A percentile compares a stretch with the other conserved stretches of the same genome.
Conservation (phyloP, 2,329 filamentous ascomycete genomes). For the Hirsutella minnesotensis region DNA sequence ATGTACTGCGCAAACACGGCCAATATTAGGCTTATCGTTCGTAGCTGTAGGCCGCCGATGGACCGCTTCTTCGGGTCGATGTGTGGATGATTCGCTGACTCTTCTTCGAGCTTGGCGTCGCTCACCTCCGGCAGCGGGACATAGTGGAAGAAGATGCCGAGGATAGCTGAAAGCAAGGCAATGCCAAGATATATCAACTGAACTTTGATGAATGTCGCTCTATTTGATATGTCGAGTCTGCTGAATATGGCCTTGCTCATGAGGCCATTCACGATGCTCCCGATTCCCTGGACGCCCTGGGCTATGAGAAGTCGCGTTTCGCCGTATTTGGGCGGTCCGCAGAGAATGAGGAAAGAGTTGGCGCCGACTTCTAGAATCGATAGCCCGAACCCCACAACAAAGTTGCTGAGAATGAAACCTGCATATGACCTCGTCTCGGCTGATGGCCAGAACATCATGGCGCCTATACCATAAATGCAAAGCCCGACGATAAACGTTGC, state of each 20-base stretch:
- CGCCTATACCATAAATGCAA: conserved; percentile 61
- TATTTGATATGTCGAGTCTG: conserved; percentile 26
- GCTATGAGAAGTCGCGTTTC: conserved; percentile 66
- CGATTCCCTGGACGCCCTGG: conserved; percentile 66
- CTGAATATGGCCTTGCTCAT: conserved; percentile 66
- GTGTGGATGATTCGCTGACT: conserved; percentile 33
- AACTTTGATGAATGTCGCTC: conserved; percentile 52
- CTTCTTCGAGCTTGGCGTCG: conserved; percentile 42
- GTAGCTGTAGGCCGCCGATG: conserved; percentile 38
- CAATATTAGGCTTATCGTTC: conserved; percentile 49
- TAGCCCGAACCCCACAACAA: conserved; percentile 68
- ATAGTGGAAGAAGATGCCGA: conserved; percentile 59
- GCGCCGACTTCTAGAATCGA: conserved; percentile 70
- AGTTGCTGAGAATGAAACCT: conserved; percentile 63
- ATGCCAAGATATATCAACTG: conserved; percentile 83
- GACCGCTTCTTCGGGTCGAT: conserved; percentile 37
- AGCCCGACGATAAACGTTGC: conserved; percentile 70
- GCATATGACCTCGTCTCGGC: conserved; percentile 63
- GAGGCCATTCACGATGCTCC: conserved; percentile 60
- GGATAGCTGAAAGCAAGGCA: conserved; percentile 57
- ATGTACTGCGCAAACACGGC: conserved; percentile 68
- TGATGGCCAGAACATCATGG: conserved; percentile 80
- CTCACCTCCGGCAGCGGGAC: conserved; percentile 52
- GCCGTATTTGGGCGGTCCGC: conserved; percentile 62
- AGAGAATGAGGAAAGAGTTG: conserved; percentile 62